phyloP scores from a whole-genome alignment of 2,329 filamentous ascomycete genomes.

The Pseudogymnoascus sp. region DNA sequence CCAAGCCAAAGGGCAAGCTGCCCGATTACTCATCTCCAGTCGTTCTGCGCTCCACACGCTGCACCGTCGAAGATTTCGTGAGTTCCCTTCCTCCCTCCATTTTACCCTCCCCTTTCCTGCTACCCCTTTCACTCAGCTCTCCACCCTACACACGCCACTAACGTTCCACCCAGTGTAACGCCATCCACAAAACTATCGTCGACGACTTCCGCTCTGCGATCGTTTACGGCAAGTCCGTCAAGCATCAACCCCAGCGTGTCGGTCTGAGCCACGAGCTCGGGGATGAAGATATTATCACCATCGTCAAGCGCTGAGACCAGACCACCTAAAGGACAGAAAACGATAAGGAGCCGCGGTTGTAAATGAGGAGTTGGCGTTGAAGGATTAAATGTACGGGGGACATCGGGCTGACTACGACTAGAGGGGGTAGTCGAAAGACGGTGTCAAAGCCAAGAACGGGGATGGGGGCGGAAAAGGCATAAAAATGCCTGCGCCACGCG shows the following conservation, averaged over 20 bases:
- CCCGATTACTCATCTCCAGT: slow-evolving; percentile 91
- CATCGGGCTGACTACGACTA: neutral
- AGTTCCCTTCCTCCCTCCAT: slow-evolving; percentile 36
- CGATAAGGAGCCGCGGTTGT: slow-evolving; percentile 37
- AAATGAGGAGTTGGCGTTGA: slow-evolving; percentile 10
- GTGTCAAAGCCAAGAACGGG: neutral
- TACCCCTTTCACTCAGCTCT: neutral
- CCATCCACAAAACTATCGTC: slow-evolving; percentile 91
- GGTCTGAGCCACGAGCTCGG: slow-evolving; percentile 84
- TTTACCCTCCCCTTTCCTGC: neutral
- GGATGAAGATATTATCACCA: slow-evolving; percentile 88
- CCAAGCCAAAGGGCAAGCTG: slow-evolving; percentile 91
- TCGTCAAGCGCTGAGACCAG: slow-evolving; percentile 57
- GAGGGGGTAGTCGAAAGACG: neutral
- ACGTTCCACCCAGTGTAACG: slow-evolving; percentile 66
- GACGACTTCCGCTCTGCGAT: slow-evolving; percentile 94
- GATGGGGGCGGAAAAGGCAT: neutral
- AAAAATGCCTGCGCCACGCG: neutral
- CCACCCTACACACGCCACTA: slow-evolving; percentile 14
- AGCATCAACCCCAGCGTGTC: slow-evolving; percentile 96
- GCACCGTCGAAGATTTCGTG: slow-evolving; percentile 96
- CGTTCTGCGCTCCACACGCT: slow-evolving; percentile 73
- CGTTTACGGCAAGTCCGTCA: slow-evolving; percentile 95
- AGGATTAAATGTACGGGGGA: slow-evolving; percentile 17
- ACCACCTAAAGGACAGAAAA: slow-evolving; percentile 42